Percentiles rank a stretch among this genome's conserved stretches.
Evolutionary conservation across 2,329 filamentous ascomycete species (phyloP).

Genomic region (Simplicillium aogashimaense): DNA sequence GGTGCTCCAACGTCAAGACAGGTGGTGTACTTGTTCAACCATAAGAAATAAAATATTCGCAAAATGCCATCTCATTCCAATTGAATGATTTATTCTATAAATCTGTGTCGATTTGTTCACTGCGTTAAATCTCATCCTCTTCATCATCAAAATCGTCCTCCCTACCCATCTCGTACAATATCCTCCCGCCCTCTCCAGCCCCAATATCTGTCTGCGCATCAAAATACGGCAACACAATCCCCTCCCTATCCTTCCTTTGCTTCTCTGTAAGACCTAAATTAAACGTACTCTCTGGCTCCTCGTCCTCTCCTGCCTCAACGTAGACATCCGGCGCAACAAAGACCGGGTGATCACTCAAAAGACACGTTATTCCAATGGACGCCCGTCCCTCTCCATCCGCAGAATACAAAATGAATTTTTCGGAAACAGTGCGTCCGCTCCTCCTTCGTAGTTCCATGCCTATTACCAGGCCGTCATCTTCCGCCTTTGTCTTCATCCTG

Average conservation of each 20-base stretch:
- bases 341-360: slow-evolving; percentile 69
- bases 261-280: slow-evolving; percentile 81
- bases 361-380: slow-evolving; percentile 28
- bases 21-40: no score
- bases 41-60: no score
- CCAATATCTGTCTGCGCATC: slow-evolving; percentile 81
- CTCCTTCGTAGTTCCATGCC: slow-evolving; percentile 81
- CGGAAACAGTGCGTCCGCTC: slow-evolving; percentile 67
- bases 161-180: slow-evolving; percentile 91
- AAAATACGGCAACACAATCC: slow-evolving; percentile 88
- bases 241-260: slow-evolving; percentile 77
- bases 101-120: no score
- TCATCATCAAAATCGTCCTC: slow-evolving; percentile 97
- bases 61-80: no score
- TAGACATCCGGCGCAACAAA: slow-evolving; percentile 40
- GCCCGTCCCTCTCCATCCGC: slow-evolving; percentile 4
- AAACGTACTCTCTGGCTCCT: slow-evolving; percentile 67
- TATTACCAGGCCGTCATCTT: slow-evolving; percentile 51
- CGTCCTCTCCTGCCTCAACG: slow-evolving; percentile 31
- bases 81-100: no score
- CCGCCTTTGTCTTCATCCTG: slow-evolving; percentile 32
- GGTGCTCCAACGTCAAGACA: no score
- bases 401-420: slow-evolving; percentile 48
- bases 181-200: slow-evolving; percentile 78
- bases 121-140: slow-evolving; percentile 76